A percentile compares a stretch with the other conserved stretches of the same genome.
Conservation (phyloP, 768 basidiomycete species). For the Mycena venus region DNA sequence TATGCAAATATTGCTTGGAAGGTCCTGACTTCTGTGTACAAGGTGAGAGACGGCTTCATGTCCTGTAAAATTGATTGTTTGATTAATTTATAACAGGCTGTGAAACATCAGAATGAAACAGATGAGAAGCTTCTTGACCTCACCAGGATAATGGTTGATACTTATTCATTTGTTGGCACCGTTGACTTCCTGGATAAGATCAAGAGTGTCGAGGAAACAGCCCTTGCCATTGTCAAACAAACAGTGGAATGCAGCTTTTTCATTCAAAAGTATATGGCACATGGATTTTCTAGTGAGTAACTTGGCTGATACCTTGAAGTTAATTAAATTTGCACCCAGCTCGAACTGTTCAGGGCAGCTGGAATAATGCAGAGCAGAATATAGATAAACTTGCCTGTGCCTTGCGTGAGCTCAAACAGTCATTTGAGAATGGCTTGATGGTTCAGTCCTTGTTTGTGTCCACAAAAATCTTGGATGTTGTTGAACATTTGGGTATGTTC, state of each 20-base stretch:
- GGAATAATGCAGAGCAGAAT: not conserved
- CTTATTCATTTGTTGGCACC: not conserved
- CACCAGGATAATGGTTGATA: not conserved
- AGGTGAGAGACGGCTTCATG: not conserved
- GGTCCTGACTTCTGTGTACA: not conserved
- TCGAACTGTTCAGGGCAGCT: not conserved
- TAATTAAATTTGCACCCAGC: not conserved
- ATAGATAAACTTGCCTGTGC: not conserved
- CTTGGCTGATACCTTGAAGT: not conserved
- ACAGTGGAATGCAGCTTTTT: not conserved
- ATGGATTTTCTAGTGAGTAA: not conserved
- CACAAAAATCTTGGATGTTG: not conserved
- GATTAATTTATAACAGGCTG: not conserved
- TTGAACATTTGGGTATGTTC: not conserved
- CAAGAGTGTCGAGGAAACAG: not conserved
- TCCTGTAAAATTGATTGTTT: not conserved
- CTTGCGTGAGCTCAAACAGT: not conserved
- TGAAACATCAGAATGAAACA: not conserved
- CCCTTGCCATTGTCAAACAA: slow-evolving; percentile 2
- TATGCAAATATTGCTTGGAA: not conserved
- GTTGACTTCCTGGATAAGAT: not conserved
- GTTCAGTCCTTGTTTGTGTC: not conserved
- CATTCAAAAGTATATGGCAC: not conserved
- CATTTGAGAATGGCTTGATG: not conserved
- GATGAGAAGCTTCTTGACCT: not conserved